These are phyloP conservation scores for Pseudonitzschia pungens DNA, from an alignment of 108 stramenopile genomes.

Conservation along the genomic window DNA sequence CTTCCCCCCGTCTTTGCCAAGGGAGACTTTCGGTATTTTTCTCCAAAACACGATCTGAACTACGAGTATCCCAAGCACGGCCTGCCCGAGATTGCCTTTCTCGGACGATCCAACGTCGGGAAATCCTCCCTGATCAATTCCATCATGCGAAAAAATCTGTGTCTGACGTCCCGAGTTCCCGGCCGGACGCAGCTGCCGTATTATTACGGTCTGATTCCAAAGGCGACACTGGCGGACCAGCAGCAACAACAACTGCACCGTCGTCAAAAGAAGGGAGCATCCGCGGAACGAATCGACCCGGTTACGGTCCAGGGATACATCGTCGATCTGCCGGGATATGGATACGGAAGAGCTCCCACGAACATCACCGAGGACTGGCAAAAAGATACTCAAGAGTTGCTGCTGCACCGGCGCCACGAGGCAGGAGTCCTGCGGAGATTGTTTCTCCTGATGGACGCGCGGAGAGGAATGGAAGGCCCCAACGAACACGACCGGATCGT, in stretches of 20 bases:
- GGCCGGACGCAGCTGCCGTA: constrained; percentile 92
- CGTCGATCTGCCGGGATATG: constrained; percentile 84
- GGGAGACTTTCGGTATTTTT: constrained; percentile 54
- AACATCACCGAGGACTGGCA: constrained; percentile 75
- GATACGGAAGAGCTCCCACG: constrained; percentile 65
- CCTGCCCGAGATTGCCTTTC: constrained; percentile 86
- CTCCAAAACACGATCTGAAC: constrained; percentile 43
- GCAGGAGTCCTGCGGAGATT: constrained; percentile 49
- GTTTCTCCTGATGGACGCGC: constrained; percentile 76
- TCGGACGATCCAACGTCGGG: constrained; percentile 94
- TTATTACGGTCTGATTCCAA: constrained; percentile 73
- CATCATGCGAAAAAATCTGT: constrained; percentile 66
- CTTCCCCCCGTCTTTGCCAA: constrained; percentile 41
- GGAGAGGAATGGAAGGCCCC: constrained; percentile 38
- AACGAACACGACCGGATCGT: constrained; percentile 59
- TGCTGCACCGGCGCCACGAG: constrained; percentile 48
- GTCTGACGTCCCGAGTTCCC: constrained; percentile 77
- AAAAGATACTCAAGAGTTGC: constrained; percentile 67
- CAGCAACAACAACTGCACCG: neutral
- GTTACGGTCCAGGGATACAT: constrained; percentile 33
- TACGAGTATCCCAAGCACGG: constrained; percentile 53
- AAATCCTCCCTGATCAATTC: constrained; percentile 90
- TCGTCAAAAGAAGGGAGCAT: neutral
- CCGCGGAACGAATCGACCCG: neutral
- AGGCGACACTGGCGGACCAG: constrained; percentile 1